Evolutionary conservation across 129 eudicot species (phyloP).

Genomic region (Smallanthus sonchifolius): DNA sequence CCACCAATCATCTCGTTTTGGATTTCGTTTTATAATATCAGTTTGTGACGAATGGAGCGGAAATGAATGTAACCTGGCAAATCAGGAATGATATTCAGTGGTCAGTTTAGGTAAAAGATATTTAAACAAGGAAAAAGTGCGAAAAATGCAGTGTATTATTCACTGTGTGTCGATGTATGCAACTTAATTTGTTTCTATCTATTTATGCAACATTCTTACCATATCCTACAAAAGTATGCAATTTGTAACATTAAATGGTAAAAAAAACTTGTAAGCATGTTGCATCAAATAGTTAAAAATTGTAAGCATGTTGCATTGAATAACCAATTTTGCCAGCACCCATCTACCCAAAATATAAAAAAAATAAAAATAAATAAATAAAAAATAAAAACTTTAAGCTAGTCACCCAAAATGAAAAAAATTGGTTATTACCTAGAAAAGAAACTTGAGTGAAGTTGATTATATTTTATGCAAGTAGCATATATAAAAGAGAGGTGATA

Average conservation of each 20-base stretch:
- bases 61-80: slow-evolving; percentile 86
- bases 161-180: background rate
- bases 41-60: slow-evolving; percentile 74
- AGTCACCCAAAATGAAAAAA: background rate
- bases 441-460: background rate
- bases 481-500: background rate
- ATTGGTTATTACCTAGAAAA: background rate
- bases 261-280: background rate
- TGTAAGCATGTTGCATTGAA: background rate
- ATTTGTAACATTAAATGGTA: background rate
- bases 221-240: background rate
- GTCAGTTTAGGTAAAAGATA: background rate
- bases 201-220: background rate
- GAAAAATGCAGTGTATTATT: background rate
- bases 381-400: background rate
- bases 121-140: background rate
- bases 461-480: background rate
- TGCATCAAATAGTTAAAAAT: background rate
- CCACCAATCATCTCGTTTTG: slow-evolving; percentile 95
- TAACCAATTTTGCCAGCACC: background rate
- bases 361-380: too few relatives aligned
- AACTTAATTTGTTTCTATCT: background rate
- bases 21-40: slow-evolving; percentile 82
- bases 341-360: background rate
- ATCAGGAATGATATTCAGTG: slow-evolving; percentile 8